A percentile compares a stretch with the other conserved stretches of the same genome.
Conservation (phyloP, 1,139 yeast species). For the Yamadazyma sp. region DNA sequence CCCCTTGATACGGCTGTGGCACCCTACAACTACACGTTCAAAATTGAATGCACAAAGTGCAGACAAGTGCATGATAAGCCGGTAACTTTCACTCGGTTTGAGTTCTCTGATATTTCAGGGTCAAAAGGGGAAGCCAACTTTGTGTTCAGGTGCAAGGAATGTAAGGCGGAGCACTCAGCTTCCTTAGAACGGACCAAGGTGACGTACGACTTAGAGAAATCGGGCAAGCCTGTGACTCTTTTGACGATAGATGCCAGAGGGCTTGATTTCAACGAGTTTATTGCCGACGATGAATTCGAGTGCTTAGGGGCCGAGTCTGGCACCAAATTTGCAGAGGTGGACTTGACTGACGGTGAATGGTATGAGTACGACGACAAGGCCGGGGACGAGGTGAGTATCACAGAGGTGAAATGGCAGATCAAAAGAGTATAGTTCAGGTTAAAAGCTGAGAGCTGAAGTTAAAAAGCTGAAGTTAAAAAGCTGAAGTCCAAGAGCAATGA, state of each 20-base stretch:
- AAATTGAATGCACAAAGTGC: constrained; percentile 75
- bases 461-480: too few species aligned
- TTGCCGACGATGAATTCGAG: constrained; percentile 66
- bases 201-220: constrained; percentile 26
- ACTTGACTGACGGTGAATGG: constrained; percentile 82
- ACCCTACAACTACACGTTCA: constrained; percentile 77
- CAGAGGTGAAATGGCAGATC: constrained; percentile 61
- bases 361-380: constrained; percentile 92
- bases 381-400: constrained; percentile 76
- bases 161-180: constrained; percentile 50
- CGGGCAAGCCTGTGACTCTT: constrained; percentile 40
- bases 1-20: constrained; percentile 60
- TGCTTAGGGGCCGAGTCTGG: constrained; percentile 57
- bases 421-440: constrained; percentile 13
- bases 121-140: constrained; percentile 85
- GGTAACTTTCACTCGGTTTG: constrained; percentile 69
- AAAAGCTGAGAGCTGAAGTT: too few species aligned
- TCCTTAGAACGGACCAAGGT: constrained; percentile 35
- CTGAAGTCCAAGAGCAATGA: too few species aligned
- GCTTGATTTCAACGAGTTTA: constrained; percentile 65
- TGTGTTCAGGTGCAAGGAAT: constrained; percentile 71
- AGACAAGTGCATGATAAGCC: constrained; percentile 75
- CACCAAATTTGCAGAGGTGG: constrained; percentile 63
- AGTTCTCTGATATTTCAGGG: constrained; percentile 60
- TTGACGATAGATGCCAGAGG: constrained; percentile 86